Base-by-base conservation (phyloP, 306 rosid species). In the Ziziphus jujuba region DNA sequence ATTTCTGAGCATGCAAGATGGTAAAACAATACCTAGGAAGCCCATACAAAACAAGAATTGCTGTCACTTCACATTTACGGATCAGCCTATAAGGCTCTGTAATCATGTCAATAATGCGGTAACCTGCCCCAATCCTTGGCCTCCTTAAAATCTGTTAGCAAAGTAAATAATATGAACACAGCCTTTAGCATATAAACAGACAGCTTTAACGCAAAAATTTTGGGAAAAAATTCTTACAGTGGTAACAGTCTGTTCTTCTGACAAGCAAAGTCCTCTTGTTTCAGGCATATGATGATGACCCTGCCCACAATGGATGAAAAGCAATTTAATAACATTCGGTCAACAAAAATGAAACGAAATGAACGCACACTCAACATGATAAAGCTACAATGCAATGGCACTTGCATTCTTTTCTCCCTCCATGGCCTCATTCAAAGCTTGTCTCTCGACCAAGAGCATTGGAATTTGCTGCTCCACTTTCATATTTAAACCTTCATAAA, bases 391-490 rank as follows among this genome's bases (percentile, higher is more conserved):
- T 5, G 24, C 38, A 33, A 53, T 8, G 44, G 57, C 34, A 51
- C 56, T 79, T 87, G 88, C 99, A 74, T 85, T 88, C 72, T 90
- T 95, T 68, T 95, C 99, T 57, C 97, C 99, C 63, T 90, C 99
- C 92, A 95, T 90, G 74, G 99, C 99, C 82, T 95, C 97, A 31
- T 95, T 95, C 54, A 95, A 87, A 19, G 99, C 99, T 72, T 95
- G 97, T 76, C 96, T 90, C 84, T 95, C 99, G n/a, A 95, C 97
- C 87, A 95, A 84, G 82, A 95, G 97, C 99, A 95, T 88, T 24
- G 99, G 99, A 65, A 95, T 35, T 84, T 95, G 99, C 82, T 95
- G 99, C 79, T 88, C 96, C 68, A 95, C 81, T 83, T 95, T 95
- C 99, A 95, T 95, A 70, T 88, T 77, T 43, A 95, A 75, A 51